Percentiles rank a stretch among this genome's conserved stretches.
Conservation (phyloP, 345 rosid species). For the Erodium maritimum region DNA sequence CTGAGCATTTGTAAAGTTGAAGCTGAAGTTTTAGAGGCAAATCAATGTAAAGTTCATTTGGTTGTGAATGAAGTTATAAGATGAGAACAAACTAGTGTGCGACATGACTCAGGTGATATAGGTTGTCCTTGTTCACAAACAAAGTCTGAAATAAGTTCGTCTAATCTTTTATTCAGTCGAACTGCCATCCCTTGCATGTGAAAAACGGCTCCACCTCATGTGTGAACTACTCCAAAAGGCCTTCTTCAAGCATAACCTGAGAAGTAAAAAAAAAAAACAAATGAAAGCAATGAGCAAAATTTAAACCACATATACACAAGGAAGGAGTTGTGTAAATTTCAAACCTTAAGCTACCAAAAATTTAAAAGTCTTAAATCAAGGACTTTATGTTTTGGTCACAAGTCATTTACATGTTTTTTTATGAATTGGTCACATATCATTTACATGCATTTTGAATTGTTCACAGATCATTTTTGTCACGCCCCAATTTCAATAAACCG, state of each 20-base stretch:
- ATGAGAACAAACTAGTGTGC: slow-evolving; percentile 50
- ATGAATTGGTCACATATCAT: too few relatives aligned
- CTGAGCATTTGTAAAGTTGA: too few relatives aligned
- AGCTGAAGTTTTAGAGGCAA: too few relatives aligned
- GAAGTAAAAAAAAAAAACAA: too few relatives aligned
- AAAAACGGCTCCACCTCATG: slow-evolving; percentile 97
- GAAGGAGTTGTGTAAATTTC: neutral
- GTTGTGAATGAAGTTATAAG: neutral
- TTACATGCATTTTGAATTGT: too few relatives aligned
- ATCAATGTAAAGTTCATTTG: too few relatives aligned
- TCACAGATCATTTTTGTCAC: too few relatives aligned
- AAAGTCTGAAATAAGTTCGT: slow-evolving; percentile 75
- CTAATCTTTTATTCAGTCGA: slow-evolving; percentile 80
- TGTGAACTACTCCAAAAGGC: slow-evolving; percentile 78
- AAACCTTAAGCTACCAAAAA: too few relatives aligned
- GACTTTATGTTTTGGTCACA: too few relatives aligned
- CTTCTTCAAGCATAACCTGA: slow-evolving; percentile 81
- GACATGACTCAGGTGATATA: slow-evolving; percentile 79
- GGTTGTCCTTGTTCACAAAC: slow-evolving; percentile 89
- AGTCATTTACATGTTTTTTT: too few relatives aligned
- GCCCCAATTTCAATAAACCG: too few relatives aligned
- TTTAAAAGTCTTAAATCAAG: too few relatives aligned
- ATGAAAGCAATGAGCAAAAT: slow-evolving; percentile 1
- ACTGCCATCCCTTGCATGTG: slow-evolving; percentile 96
- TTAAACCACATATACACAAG: neutral